Base-by-base conservation (phyloP, 805 yeast genomes). In the Peterozyma toletana region DNA sequence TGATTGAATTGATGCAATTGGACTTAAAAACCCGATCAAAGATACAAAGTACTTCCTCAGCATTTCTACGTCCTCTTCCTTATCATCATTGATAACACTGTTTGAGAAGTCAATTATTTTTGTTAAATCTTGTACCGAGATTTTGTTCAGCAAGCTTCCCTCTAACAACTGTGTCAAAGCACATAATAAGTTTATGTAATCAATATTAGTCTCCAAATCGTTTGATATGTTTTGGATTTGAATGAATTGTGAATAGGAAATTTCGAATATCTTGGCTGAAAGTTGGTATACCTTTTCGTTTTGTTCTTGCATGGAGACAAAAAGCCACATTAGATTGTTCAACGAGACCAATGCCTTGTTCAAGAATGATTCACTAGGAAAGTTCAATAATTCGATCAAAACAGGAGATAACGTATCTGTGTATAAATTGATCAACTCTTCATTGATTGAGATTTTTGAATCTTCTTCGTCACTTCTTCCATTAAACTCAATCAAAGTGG, bases 251-350 rank as follows among this genome's bases (percentile, higher is more conserved):
- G 47, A 30, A 17, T 49, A 44, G 13, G 52, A 47, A 2, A 55
- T 43, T 33, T 59, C 60, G 70, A 71, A 68, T n/a, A 67, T 41
- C 11, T 52, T 46, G 1, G 54, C 43, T 16, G 59, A 51, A 14
- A 44, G 45, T 9, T 51, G 55, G 45, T 43, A 66, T 80, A 81
- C 76, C 36, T 51, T 56, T 4, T 59, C 58, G 1, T 71, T 68
- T 40, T 59, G 53, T 13, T 54, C 42, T 33, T 63, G 59, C 37
- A 54, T 43, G 3, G 70, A 55, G 33, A 63, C 54, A 46, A 73
- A 55, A 29, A 81, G 62, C 89, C 90, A 82, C 35, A 77, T 58
- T 42, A 83, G 58, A 55, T 90, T 90, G 62, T 86, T 88, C 57
- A 88, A 69, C 9, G 86, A 80, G 11, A 78, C 70, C 40, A 86